Evolutionary conservation across 345 rosid genomes (phyloP).

Genomic region (Ceriops zippeliana): DNA sequence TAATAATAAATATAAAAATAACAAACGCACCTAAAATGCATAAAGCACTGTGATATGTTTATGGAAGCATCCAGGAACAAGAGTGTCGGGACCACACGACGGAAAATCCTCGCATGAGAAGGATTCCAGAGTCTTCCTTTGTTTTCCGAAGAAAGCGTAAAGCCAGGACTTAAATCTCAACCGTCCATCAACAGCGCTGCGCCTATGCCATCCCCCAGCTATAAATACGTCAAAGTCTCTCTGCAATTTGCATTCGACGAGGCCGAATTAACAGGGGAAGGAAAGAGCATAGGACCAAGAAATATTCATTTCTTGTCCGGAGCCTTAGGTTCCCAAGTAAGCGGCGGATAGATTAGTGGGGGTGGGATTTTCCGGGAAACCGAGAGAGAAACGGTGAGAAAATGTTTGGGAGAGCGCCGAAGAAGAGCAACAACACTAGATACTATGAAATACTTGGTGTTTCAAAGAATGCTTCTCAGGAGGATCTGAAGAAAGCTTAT

Average conservation of each 20-base stretch:
- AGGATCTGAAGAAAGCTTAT: constrained; percentile 88
- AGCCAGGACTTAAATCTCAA: constrained; percentile 2
- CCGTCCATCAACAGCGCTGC: constrained; percentile 8
- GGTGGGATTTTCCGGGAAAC: not conserved
- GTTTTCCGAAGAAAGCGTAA: too few species aligned
- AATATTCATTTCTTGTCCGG: not conserved
- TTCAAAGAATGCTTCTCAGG: constrained; percentile 64
- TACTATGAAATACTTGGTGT: constrained; percentile 87
- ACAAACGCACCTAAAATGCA: too few species aligned
- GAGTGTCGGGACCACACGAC: not conserved
- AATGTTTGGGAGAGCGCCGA: constrained; percentile 80
- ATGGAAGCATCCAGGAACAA: not conserved
- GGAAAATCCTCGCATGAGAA: not conserved
- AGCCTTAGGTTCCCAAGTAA: not conserved
- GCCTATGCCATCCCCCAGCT: not conserved
- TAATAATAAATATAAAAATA: too few species aligned
- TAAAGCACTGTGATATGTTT: not conserved
- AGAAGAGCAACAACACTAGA: constrained; percentile 72
- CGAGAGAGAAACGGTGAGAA: not conserved
- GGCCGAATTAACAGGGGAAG: too few species aligned
- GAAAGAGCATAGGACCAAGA: too few species aligned
- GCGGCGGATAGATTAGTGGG: too few species aligned
- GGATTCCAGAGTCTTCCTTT: constrained; percentile 14
- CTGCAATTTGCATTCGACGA: too few species aligned
- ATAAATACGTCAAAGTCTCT: not conserved